phyloP scores from a whole-genome alignment of 306 rosid species.

The Leucaena leucocephala region DNA sequence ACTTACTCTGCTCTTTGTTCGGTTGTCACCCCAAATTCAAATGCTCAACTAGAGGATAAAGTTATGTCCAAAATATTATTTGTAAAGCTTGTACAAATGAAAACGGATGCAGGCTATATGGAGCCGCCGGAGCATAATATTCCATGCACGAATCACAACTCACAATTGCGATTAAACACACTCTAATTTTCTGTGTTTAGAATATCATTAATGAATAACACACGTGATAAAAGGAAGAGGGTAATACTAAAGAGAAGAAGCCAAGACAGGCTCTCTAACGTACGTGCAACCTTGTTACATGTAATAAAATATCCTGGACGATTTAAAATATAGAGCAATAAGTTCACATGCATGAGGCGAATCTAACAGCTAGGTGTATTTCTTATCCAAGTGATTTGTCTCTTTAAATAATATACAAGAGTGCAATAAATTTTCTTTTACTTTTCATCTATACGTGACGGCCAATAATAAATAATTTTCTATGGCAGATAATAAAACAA shows the following conservation, averaged over 20 bases:
- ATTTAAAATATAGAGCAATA: too few species aligned
- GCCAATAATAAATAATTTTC: too few species aligned
- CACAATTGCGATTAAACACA: neutral
- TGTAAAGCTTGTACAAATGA: neutral
- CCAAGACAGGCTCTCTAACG: too few species aligned
- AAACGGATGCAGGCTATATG: too few species aligned
- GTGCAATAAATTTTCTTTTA: too few species aligned
- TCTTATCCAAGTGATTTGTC: too few species aligned
- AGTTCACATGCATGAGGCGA: neutral
- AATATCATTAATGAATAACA: neutral
- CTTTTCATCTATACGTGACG: too few species aligned
- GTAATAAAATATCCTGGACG: neutral
- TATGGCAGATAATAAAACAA: neutral
- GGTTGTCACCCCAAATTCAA: neutral
- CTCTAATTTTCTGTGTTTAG: neutral
- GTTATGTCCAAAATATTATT: neutral
- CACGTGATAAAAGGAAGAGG: neutral
- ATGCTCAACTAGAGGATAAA: neutral
- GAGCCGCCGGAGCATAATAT: neutral
- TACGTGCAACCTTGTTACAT: too few species aligned
- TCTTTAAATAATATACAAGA: too few species aligned
- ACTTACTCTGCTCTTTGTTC: neutral
- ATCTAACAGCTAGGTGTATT: too few species aligned
- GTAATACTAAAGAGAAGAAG: too few species aligned
- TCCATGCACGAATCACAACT: neutral